Conservation (phyloP, 1,139 yeast species). For the Petasospora fabianii region DNA sequence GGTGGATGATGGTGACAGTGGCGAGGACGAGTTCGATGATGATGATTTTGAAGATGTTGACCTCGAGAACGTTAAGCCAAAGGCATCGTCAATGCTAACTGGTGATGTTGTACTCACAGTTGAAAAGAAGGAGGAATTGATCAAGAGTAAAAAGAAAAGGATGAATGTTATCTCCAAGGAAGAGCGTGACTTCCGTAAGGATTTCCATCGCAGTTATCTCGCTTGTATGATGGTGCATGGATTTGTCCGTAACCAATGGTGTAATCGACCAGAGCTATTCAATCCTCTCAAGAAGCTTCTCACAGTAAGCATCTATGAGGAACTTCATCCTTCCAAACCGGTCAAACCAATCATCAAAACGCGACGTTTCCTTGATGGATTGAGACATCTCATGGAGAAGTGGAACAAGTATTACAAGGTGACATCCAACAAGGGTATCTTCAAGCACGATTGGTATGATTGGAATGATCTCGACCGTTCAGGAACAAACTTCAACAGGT, state of each 20-base stretch:
- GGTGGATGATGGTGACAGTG: slow-evolving; percentile 25
- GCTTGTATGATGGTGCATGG: slow-evolving; percentile 64
- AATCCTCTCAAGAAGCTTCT: slow-evolving; percentile 40
- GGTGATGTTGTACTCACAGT: slow-evolving; percentile 27
- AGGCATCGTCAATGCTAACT: slow-evolving; percentile 22
- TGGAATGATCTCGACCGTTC: slow-evolving; percentile 29
- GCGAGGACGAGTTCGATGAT: slow-evolving; percentile 17
- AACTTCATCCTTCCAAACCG: slow-evolving; percentile 43
- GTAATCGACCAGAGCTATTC: slow-evolving; percentile 43
- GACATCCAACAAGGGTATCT: slow-evolving; percentile 40
- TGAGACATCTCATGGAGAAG: slow-evolving; percentile 56
- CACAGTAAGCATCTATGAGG: slow-evolving; percentile 41
- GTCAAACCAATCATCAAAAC: slow-evolving; percentile 46
- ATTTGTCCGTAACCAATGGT: slow-evolving; percentile 67
- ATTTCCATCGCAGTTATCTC: slow-evolving; percentile 59
- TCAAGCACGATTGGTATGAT: slow-evolving; percentile 61
- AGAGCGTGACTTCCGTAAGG: slow-evolving; percentile 49
- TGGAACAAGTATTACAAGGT: slow-evolving; percentile 62
- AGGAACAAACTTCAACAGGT: slow-evolving; percentile 36
- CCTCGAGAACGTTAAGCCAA: slow-evolving; percentile 30
- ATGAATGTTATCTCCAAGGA: slow-evolving; percentile 44
- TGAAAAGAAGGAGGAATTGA: slow-evolving; percentile 17
- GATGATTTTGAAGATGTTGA: slow-evolving; percentile 39
- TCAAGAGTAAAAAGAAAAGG: slow-evolving; percentile 28
- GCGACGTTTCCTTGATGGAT: slow-evolving; percentile 69